Percentiles rank a stretch among this genome's conserved stretches.
phyloP scores from a whole-genome alignment of 1,284 basidiomycete genomes.

The Porogramme epimiltina region DNA sequence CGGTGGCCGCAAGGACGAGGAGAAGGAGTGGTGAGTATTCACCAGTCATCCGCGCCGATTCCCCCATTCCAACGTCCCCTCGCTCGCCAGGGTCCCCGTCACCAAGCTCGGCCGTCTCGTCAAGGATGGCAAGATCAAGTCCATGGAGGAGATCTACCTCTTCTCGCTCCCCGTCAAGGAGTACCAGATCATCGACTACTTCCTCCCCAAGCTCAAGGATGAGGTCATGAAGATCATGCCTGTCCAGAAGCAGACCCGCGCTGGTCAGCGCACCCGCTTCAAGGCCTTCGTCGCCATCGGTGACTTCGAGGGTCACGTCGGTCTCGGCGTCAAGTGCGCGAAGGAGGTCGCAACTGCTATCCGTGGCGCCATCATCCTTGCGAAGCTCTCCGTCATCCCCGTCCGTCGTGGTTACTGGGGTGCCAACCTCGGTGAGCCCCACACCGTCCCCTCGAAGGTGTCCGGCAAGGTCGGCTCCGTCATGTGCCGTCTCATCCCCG shows the following conservation, averaged over 20 bases:
- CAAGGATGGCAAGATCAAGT: conserved; percentile 99
- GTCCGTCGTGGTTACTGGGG: conserved; percentile 99
- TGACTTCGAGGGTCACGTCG: conserved; percentile 98
- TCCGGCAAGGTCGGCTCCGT: conserved; percentile 99
- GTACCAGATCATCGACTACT: conserved; percentile 97
- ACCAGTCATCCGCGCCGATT: background rate
- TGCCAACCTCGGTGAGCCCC: conserved; percentile 96
- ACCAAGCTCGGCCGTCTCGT: conserved; percentile 99
- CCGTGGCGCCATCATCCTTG: conserved; percentile 97
- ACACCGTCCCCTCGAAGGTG: conserved; percentile 99
- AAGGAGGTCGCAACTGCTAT: conserved; percentile 99
- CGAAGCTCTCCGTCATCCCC: conserved; percentile 94
- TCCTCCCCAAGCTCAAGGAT: conserved; percentile 98
- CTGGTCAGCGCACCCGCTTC: conserved; percentile 99
- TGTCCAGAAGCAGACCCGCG: conserved; percentile 99
- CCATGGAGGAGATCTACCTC: conserved; percentile 99
- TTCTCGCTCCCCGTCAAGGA: conserved; percentile 99
- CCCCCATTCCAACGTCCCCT: conserved; percentile 1
- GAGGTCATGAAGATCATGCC: conserved; percentile 99
- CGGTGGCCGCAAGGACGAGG: conserved; percentile 97
- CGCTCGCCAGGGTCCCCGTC: conserved; percentile 81
- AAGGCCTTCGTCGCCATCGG: conserved; percentile 99
- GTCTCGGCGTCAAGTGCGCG: conserved; percentile 99
- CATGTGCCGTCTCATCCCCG: conserved; percentile 99
- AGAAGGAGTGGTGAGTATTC: conserved; percentile 93